Percentiles rank a stretch among this genome's conserved stretches.
These are phyloP conservation scores for Leptosphaerulina australis DNA, from an alignment of 2,329 filamentous ascomycete species.

Conservation along the genomic window DNA sequence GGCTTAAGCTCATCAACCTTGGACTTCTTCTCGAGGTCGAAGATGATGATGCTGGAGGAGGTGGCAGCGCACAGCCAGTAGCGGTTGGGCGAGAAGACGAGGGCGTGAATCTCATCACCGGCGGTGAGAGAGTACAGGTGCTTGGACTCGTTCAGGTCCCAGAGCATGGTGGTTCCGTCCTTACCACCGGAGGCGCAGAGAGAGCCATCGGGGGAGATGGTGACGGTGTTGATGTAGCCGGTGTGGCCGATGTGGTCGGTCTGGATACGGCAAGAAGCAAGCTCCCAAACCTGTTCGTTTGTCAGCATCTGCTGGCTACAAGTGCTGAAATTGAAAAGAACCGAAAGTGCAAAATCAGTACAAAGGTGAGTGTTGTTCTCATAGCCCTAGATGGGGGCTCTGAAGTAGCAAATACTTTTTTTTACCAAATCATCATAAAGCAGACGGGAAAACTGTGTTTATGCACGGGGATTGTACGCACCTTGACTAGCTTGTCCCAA, in stretches of 20 bases:
- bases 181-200: slow-evolving; percentile 99
- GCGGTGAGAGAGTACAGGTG: slow-evolving; percentile 99
- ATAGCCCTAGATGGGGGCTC: slow-evolving; percentile 20
- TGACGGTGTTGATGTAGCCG: slow-evolving; percentile 99
- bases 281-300: slow-evolving; percentile 88
- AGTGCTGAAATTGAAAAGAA: slow-evolving; percentile 28
- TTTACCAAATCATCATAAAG: slow-evolving; percentile 20
- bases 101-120: slow-evolving; percentile 99
- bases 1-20: slow-evolving; percentile 99
- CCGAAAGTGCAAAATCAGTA: slow-evolving; percentile 66
- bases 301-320: slow-evolving; percentile 8
- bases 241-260: slow-evolving; percentile 99
- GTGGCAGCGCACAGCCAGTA: slow-evolving; percentile 99
- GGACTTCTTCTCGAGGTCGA: slow-evolving; percentile 99
- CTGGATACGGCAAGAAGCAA: slow-evolving; percentile 98
- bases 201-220: slow-evolving; percentile 98
- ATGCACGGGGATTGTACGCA: slow-evolving; percentile 61
- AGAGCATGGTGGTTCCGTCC: slow-evolving; percentile 99
- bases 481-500: slow-evolving; percentile 99
- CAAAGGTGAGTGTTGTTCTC: slow-evolving; percentile 37
- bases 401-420: slow-evolving; percentile 48
- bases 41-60: slow-evolving; percentile 98
- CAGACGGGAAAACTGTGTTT: slow-evolving; percentile 82
- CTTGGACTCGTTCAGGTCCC: slow-evolving; percentile 99
- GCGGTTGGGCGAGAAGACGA: slow-evolving; percentile 99